phyloP scores from a whole-genome alignment of 1,139 yeast species.

The Pichia sp. region DNA sequence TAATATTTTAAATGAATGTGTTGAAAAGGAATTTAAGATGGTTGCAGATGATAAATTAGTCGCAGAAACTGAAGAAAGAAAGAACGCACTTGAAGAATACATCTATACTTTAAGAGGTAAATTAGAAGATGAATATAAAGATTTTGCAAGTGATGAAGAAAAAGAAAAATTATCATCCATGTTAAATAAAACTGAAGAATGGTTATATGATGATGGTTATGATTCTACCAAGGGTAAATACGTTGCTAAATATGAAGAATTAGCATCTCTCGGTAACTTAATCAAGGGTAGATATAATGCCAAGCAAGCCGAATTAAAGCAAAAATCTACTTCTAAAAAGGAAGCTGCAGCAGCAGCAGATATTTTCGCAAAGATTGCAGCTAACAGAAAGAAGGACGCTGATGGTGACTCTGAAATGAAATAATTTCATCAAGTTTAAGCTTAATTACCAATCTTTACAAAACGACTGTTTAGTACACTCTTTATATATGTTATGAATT shows the following conservation, averaged over 20 bases:
- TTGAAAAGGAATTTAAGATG: slow-evolving; percentile 82
- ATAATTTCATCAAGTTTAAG: too few relatives aligned
- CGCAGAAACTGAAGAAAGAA: slow-evolving; percentile 97
- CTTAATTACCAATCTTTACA: too few relatives aligned
- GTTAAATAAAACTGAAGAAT: slow-evolving; percentile 87
- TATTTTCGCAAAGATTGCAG: slow-evolving; percentile 54
- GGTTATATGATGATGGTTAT: slow-evolving; percentile 97
- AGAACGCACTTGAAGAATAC: slow-evolving; percentile 97
- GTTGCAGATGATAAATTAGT: slow-evolving; percentile 90
- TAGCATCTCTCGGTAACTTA: slow-evolving; percentile 89
- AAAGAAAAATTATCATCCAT: slow-evolving; percentile 69
- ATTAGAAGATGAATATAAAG: slow-evolving; percentile 85
- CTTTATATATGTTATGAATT: too few relatives aligned
- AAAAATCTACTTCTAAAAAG: slow-evolving; percentile 77
- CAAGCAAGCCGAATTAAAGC: slow-evolving; percentile 93
- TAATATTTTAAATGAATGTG: slow-evolving; percentile 48
- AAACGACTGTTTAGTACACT: too few relatives aligned
- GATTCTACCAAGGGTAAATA: slow-evolving; percentile 95
- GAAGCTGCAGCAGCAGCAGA: slow-evolving; percentile 52
- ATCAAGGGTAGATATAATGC: slow-evolving; percentile 93
- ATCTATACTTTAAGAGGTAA: slow-evolving; percentile 96
- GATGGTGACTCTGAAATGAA: slow-evolving; percentile 42
- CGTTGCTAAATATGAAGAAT: slow-evolving; percentile 96
- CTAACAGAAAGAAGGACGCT: slow-evolving; percentile 42
- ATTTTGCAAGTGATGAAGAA: slow-evolving; percentile 86